Percentiles rank a stretch among this genome's conserved stretches.
Conservation (phyloP, 257 asterid species). For the Anisodus tanguticus region DNA sequence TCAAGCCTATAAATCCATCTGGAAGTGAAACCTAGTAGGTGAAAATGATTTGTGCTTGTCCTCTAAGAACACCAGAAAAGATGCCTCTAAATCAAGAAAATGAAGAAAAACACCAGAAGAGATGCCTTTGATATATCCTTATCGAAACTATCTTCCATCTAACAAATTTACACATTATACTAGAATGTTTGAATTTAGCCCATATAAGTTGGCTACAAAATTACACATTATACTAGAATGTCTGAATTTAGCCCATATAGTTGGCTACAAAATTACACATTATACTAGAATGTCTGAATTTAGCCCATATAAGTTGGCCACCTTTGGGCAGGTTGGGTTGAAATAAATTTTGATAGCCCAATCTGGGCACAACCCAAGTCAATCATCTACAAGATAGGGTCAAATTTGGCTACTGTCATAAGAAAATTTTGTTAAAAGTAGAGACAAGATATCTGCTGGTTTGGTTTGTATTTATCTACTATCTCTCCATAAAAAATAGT, state of each 20-base stretch:
- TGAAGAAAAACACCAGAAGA: not conserved
- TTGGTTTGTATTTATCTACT: not conserved
- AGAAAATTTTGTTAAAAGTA: not conserved
- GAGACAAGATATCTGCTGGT: not conserved
- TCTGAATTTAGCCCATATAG: not conserved
- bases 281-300: too few species aligned
- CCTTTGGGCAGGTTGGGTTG: not conserved
- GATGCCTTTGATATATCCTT: not conserved
- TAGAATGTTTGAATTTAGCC: too few species aligned
- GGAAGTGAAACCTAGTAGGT: not conserved
- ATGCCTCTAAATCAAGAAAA: not conserved
- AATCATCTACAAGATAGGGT: not conserved
- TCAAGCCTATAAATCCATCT: not conserved
- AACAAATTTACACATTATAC: not conserved
- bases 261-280: not conserved
- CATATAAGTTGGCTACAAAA: too few species aligned
- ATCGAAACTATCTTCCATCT: not conserved
- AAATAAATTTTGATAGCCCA: not conserved
- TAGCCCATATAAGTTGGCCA: not conserved
- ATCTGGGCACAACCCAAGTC: not conserved
- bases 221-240: not conserved
- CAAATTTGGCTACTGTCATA: not conserved
- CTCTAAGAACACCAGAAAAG: not conserved
- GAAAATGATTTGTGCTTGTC: not conserved
- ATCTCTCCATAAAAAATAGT: too few species aligned